A percentile compares a stretch with the other conserved stretches of the same genome.
Evolutionary conservation across 352 stramenopile genomes (phyloP).

Genomic region (Hyphochytrium catenoides): DNA sequence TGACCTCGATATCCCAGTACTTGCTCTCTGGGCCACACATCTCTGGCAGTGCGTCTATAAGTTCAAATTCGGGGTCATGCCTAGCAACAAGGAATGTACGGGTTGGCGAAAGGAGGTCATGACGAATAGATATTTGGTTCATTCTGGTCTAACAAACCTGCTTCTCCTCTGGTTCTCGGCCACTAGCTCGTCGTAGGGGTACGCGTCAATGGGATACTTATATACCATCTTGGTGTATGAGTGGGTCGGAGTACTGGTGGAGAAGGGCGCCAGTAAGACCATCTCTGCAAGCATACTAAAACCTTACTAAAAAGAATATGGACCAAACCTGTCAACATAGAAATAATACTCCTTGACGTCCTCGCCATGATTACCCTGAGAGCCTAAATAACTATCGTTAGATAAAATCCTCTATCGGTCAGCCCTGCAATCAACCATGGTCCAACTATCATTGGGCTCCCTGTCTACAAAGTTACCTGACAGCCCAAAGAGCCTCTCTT

Average conservation of each 20-base stretch:
- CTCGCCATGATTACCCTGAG: conserved; percentile 2
- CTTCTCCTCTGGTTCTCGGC: not conserved
- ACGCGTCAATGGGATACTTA: conserved; percentile 1
- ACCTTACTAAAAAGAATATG: no score
- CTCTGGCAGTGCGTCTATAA: not conserved
- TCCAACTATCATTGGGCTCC: no score
- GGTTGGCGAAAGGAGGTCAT: no score
- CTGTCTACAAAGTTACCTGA: no score
- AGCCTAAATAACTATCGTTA: no score
- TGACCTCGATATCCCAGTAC: conserved; percentile 1
- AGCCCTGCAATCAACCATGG: no score
- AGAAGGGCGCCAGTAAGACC: no score
- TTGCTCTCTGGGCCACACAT: not conserved
- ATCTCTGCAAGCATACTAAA: no score
- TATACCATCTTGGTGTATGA: not conserved
- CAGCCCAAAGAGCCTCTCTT: conserved; percentile 1
- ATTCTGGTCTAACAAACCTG: no score
- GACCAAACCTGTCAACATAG: not conserved
- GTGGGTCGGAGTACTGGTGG: not conserved
- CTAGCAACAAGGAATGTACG: no score
- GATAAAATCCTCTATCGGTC: no score
- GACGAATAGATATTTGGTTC: no score
- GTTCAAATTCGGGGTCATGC: not conserved
- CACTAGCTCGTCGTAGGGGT: conserved; percentile 3
- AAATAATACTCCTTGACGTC: conserved; percentile 1